phyloP scores from a whole-genome alignment of 306 rosid species.

The Neltuma alba region DNA sequence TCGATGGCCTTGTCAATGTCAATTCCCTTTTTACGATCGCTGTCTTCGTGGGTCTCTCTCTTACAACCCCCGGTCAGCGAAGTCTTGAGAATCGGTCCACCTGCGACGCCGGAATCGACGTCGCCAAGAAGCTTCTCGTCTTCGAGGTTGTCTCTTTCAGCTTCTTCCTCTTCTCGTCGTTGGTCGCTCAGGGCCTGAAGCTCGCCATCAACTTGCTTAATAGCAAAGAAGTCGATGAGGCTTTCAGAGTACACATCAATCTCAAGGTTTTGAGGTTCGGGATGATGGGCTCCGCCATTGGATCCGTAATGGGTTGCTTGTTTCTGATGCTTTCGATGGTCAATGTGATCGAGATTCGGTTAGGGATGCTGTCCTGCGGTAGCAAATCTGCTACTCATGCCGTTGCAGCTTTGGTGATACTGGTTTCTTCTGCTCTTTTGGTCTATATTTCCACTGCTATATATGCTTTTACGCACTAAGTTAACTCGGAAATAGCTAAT shows the following conservation, averaged over 20 bases:
- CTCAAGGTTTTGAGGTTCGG: conserved; percentile 69
- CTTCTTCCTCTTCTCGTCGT: conserved; percentile 81
- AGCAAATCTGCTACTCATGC: conserved; percentile 78
- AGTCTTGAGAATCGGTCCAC: conserved; percentile 60
- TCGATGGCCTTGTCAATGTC: conserved; percentile 87
- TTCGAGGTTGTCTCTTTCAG: conserved; percentile 91
- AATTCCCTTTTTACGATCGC: conserved; percentile 95
- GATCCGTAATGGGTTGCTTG: conserved; percentile 91
- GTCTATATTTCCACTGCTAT: conserved; percentile 84
- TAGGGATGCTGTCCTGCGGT: conserved; percentile 87
- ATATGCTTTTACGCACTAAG: conserved; percentile 68
- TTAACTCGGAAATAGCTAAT: neutral
- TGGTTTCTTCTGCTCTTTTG: conserved; percentile 80
- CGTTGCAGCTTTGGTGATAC: conserved; percentile 57
- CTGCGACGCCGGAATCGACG: conserved; percentile 69
- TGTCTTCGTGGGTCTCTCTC: conserved; percentile 87
- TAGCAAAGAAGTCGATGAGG: conserved; percentile 78
- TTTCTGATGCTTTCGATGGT: conserved; percentile 87
- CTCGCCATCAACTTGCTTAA: conserved; percentile 81
- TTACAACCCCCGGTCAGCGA: conserved; percentile 57
- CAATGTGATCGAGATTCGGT: conserved; percentile 76
- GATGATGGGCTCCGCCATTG: conserved; percentile 84
- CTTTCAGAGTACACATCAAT: conserved; percentile 83
- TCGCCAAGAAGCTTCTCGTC: conserved; percentile 72
- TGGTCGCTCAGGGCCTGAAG: conserved; percentile 87